A percentile compares a stretch with the other conserved stretches of the same genome.
These are phyloP conservation scores for Lavandula angustifolia DNA, from an alignment of 257 asterid species.

Conservation along the genomic window DNA sequence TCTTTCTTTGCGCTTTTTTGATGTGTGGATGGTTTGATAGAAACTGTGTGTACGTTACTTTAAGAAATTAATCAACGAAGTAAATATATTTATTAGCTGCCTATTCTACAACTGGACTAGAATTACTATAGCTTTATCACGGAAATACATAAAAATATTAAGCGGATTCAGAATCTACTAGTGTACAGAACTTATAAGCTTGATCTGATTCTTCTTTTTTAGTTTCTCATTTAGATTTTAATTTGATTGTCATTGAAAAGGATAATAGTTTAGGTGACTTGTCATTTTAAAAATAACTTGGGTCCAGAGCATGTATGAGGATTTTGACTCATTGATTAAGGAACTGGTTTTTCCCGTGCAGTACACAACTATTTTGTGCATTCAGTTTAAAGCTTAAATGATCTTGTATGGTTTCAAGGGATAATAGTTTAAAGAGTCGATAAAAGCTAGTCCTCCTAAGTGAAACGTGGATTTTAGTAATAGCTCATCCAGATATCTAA, in stretches of 20 bases:
- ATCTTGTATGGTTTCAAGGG: no score
- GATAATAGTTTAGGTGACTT: not conserved
- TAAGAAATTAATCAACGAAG: not conserved
- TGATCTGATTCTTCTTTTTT: not conserved
- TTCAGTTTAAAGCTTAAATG: no score
- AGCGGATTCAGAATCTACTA: constrained; percentile 3
- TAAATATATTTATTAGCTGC: not conserved
- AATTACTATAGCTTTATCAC: not conserved
- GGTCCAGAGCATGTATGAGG: not conserved
- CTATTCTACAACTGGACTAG: not conserved
- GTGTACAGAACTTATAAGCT: not conserved
- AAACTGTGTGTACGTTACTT: not conserved
- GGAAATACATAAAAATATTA: not conserved
- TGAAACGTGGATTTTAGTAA: no score
- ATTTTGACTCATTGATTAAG: no score
- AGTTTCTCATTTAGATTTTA: not conserved
- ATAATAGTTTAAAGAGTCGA: no score
- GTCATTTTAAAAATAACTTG: not conserved
- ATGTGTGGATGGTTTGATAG: not conserved
- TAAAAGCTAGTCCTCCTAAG: no score
- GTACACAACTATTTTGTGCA: no score
- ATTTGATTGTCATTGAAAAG: not conserved
- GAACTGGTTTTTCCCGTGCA: no score
- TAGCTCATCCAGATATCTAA: no score
- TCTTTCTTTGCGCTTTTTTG: not conserved